These are phyloP conservation scores for Neocucurbitaria cava DNA, from an alignment of 2,329 filamentous ascomycete species.

Conservation along the genomic window DNA sequence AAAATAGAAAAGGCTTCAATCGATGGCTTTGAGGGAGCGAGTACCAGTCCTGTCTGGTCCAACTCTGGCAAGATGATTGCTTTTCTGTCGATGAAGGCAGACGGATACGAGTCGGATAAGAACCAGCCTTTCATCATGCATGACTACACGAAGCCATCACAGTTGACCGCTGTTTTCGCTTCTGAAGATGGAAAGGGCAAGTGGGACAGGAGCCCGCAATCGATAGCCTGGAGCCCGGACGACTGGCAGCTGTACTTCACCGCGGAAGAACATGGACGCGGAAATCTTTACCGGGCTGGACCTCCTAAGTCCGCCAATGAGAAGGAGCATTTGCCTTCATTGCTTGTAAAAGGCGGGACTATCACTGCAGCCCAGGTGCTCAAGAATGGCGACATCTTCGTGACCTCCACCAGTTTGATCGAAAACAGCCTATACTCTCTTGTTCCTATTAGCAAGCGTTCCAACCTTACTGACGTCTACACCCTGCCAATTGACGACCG, in stretches of 20 bases:
- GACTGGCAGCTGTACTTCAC: constrained; percentile 71
- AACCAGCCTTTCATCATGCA: constrained; percentile 70
- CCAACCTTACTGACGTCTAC: constrained; percentile 20
- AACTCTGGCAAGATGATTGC: constrained; percentile 73
- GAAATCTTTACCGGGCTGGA: constrained; percentile 61
- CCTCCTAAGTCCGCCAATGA: constrained; percentile 17
- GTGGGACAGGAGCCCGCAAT: constrained; percentile 63
- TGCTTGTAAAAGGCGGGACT: constrained; percentile 44
- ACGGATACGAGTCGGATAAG: constrained; percentile 83
- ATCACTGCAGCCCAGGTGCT: constrained; percentile 60
- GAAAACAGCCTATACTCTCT: constrained; percentile 76
- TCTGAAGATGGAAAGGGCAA: constrained; percentile 67
- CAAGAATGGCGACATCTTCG: constrained; percentile 61
- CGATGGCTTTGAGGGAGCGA: constrained; percentile 68
- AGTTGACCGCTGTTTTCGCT: constrained; percentile 65
- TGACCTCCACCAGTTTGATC: constrained; percentile 72
- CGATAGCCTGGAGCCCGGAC: constrained; percentile 60
- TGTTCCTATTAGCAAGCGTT: constrained; percentile 48
- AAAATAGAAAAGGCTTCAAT: constrained; percentile 63
- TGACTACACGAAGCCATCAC: constrained; percentile 64
- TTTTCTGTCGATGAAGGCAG: constrained; percentile 79
- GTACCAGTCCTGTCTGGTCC: constrained; percentile 73
- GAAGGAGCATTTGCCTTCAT: constrained; percentile 25
- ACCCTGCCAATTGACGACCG: constrained; percentile 27
- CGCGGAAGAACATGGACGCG: constrained; percentile 72